Conservation (phyloP, 2,329 filamentous ascomycete genomes). For the Lecanoromycetidae sp. region DNA sequence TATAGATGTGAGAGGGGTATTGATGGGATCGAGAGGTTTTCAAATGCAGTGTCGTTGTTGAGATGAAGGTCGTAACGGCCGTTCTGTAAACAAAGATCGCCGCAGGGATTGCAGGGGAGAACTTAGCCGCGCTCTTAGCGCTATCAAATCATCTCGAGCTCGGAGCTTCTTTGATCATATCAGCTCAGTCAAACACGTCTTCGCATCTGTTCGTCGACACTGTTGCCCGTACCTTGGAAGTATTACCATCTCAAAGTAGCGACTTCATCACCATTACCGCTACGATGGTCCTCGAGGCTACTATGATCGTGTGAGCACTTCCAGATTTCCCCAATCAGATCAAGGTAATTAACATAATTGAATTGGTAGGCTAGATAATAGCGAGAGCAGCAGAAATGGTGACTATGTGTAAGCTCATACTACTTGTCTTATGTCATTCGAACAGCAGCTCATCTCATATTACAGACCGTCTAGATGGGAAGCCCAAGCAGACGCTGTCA, state of each 20-base stretch:
- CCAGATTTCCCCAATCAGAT: neutral
- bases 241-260: neutral
- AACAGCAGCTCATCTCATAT: slow-evolving; percentile 1
- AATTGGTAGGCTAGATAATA: slow-evolving; percentile 74
- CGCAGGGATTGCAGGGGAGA: neutral
- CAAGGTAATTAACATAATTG: slow-evolving; percentile 4
- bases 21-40: too few species aligned
- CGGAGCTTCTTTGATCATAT: neutral
- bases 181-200: neutral
- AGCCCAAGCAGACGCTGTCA: slow-evolving; percentile 88
- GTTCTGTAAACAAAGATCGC: slow-evolving; percentile 31
- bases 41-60: too few species aligned
- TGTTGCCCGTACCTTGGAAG: slow-evolving; percentile 9
- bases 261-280: too few species aligned
- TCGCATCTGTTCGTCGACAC: neutral
- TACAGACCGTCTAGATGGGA: slow-evolving; percentile 85
- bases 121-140: slow-evolving; percentile 9
- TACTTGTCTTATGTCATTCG: slow-evolving; percentile 16
- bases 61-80: neutral
- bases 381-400: slow-evolving; percentile 94
- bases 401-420: slow-evolving; percentile 52
- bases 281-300: slow-evolving; percentile 97
- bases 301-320: slow-evolving; percentile 68
- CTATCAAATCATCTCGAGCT: neutral
- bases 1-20: too few species aligned